Evolutionary conservation across 2,329 filamentous ascomycete genomes (phyloP).

Genomic region (Aspergillus sp.): DNA sequence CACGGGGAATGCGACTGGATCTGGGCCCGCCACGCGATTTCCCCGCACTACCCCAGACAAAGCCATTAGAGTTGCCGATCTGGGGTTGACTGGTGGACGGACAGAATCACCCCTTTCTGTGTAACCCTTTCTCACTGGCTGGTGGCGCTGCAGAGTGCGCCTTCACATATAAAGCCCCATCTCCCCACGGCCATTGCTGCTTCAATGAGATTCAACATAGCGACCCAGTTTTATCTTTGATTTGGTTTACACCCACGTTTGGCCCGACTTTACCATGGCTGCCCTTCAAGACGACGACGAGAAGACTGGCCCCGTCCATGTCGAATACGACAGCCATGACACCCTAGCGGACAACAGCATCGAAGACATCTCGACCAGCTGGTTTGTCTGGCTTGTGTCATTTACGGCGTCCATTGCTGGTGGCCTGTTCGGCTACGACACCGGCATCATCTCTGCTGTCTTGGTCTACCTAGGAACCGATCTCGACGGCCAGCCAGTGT

Average conservation of each 20-base stretch:
- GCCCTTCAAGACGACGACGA: neutral
- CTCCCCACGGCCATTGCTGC: neutral
- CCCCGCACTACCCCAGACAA: neutral
- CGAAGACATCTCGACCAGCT: conserved; percentile 39
- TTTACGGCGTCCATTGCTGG: conserved; percentile 35
- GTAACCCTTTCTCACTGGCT: neutral
- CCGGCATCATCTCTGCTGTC: conserved; percentile 47
- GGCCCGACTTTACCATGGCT: no score
- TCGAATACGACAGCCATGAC: neutral
- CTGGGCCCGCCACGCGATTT: neutral
- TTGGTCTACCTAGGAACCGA: conserved; percentile 35
- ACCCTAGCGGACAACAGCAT: conserved; percentile 16
- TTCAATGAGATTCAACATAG: neutral
- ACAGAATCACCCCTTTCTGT: neutral
- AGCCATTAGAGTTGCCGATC: neutral
- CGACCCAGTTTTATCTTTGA: no score
- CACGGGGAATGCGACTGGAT: neutral
- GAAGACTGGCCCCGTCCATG: neutral
- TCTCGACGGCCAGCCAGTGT: conserved; percentile 41
- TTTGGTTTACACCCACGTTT: no score
- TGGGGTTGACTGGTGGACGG: neutral
- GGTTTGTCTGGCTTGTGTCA: conserved; percentile 40
- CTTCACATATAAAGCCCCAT: neutral
- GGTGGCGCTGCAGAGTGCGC: no score
- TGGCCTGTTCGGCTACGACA: conserved; percentile 47